phyloP scores from a whole-genome alignment of 306 rosid genomes.

The Quercus engelmannii region DNA sequence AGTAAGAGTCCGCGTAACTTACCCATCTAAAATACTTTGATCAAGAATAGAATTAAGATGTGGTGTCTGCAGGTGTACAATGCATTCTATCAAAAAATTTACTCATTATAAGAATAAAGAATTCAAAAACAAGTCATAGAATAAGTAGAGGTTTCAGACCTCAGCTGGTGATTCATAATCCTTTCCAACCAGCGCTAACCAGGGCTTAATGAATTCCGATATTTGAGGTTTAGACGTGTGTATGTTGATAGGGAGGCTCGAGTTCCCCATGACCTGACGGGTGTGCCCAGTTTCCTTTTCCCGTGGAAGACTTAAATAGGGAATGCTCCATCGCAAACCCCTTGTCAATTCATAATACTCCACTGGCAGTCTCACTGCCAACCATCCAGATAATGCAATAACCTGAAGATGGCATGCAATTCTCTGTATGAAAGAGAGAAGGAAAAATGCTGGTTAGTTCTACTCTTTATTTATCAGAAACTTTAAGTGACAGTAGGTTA shows the following conservation, averaged over 20 bases:
- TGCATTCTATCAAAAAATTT: not conserved
- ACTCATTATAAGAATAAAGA: not conserved
- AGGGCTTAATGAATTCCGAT: not conserved
- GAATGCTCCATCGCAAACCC: constrained; percentile 76
- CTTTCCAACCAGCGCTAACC: not conserved
- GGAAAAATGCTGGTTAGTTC: not conserved
- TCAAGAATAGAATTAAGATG: constrained; percentile 43
- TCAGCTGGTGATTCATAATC: constrained; percentile 59
- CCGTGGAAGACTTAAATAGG: constrained; percentile 76
- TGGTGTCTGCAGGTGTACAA: constrained; percentile 52
- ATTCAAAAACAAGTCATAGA: not conserved
- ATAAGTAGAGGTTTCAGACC: constrained; percentile 22
- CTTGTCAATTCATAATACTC: constrained; percentile 74
- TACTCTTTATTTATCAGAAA: not conserved
- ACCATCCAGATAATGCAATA: constrained; percentile 79
- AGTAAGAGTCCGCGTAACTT: constrained; percentile 27
- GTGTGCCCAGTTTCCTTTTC: constrained; percentile 30
- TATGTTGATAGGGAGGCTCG: constrained; percentile 43
- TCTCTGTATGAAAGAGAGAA: constrained; percentile 60
- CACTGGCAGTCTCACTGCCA: constrained; percentile 65
- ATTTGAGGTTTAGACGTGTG: not conserved
- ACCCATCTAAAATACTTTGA: constrained; percentile 43
- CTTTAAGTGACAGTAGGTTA: not conserved
- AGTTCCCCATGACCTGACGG: constrained; percentile 30
- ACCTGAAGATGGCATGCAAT: constrained; percentile 76